Evolutionary conservation across 2,329 filamentous ascomycete genomes (phyloP).

Genomic region (Neonectria faginata): DNA sequence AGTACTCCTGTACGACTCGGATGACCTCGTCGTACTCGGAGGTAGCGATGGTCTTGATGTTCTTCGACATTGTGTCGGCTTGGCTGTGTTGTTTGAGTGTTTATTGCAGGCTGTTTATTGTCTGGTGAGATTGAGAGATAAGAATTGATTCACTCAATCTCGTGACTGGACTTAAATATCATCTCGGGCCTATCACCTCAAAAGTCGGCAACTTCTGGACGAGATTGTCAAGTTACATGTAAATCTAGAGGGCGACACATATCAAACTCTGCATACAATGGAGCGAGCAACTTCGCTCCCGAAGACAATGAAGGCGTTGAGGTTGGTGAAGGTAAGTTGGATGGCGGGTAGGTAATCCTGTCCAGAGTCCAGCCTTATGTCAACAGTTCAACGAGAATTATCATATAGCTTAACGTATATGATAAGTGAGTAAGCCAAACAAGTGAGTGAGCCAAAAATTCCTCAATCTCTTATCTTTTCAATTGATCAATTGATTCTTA

Average conservation of each 20-base stretch:
- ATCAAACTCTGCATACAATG: no score
- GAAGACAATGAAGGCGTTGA: constrained; percentile 34
- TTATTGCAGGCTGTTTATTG: neutral
- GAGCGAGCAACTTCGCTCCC: constrained; percentile 7
- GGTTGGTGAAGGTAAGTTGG: constrained; percentile 32
- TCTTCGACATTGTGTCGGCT: constrained; percentile 4
- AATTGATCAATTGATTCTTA: no score
- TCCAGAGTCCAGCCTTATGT: constrained; percentile 1
- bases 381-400: constrained; percentile 30
- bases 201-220: neutral
- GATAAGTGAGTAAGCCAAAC: no score
- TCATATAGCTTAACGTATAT: no score
- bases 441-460: no score
- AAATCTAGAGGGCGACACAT: neutral
- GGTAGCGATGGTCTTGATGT: constrained; percentile 23
- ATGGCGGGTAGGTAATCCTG: no score
- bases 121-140: neutral
- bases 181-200: neutral
- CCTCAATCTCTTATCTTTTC: no score
- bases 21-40: constrained; percentile 27
- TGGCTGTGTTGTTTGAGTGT: neutral
- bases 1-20: constrained; percentile 13
- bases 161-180: no score
- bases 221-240: neutral
- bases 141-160: no score